Evolutionary conservation across 805 yeast genomes (phyloP).

Genomic region (Pichia manshurica): DNA sequence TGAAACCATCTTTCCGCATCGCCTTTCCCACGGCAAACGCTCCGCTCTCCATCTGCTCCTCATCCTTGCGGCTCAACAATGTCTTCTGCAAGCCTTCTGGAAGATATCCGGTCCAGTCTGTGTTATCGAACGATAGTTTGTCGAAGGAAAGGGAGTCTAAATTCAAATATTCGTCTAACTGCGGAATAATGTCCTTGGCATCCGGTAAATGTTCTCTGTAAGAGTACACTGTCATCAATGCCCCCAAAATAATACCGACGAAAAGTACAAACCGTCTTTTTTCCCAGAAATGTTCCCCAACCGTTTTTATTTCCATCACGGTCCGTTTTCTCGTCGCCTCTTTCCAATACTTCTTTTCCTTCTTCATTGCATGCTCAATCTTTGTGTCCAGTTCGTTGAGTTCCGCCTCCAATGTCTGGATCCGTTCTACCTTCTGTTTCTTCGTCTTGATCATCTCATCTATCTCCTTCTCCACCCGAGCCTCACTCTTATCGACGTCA

Average conservation of each 20-base stretch:
- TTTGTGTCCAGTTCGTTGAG: constrained; percentile 5
- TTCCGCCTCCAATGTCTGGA: constrained; percentile 9
- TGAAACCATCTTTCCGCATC: constrained; percentile 44
- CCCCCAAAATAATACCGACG: constrained; percentile 70
- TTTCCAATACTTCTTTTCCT: neutral
- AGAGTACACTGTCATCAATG: constrained; percentile 58
- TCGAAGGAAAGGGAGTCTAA: constrained; percentile 58
- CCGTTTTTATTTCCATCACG: neutral
- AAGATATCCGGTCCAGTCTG: constrained; percentile 70
- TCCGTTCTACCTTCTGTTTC: constrained; percentile 1
- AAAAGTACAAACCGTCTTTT: constrained; percentile 24
- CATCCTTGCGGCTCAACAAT: constrained; percentile 48
- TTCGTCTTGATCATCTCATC: constrained; percentile 7
- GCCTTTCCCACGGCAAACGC: constrained; percentile 83
- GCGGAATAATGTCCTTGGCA: constrained; percentile 39
- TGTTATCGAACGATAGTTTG: constrained; percentile 47
- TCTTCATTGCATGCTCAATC: constrained; percentile 3
- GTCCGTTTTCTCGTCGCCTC: neutral
- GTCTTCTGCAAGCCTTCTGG: constrained; percentile 61
- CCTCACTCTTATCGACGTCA: too few relatives aligned
- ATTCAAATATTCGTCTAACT: constrained; percentile 43
- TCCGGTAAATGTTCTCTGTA: constrained; percentile 34
- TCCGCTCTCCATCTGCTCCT: constrained; percentile 55
- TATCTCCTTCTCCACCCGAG: neutral
- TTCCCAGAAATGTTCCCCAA: constrained; percentile 16